Conservation (phyloP, 1,139 yeast species). For the Pichia sp. region DNA sequence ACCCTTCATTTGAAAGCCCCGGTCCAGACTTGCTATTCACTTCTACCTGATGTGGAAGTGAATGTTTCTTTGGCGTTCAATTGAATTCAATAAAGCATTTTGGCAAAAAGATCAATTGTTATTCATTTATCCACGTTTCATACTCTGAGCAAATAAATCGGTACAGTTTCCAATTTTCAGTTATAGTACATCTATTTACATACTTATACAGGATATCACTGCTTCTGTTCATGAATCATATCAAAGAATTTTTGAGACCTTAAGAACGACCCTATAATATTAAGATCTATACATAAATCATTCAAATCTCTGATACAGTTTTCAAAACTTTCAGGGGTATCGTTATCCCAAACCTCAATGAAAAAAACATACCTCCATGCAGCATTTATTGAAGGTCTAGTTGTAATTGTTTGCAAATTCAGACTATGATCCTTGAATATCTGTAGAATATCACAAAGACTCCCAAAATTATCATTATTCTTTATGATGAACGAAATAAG, state of each 20-base stretch:
- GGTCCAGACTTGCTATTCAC: too few species aligned
- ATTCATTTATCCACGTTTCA: too few species aligned
- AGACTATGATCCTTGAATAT: slow-evolving; percentile 50
- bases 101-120: too few species aligned
- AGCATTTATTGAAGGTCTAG: slow-evolving; percentile 56
- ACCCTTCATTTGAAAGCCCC: too few species aligned
- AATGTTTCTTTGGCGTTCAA: too few species aligned
- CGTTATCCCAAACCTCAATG: slow-evolving; percentile 46
- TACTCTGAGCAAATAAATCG: too few species aligned
- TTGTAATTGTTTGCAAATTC: slow-evolving; percentile 63
- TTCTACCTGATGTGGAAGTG: too few species aligned
- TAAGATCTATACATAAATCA: slow-evolving; percentile 18
- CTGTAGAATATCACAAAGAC: slow-evolving; percentile 58
- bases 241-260: slow-evolving; percentile 21
- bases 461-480: slow-evolving; percentile 64
- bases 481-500: slow-evolving; percentile 56
- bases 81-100: too few species aligned
- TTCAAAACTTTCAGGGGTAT: not conserved
- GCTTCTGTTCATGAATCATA: slow-evolving; percentile 8
- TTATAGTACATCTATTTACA: too few species aligned
- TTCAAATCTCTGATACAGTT: slow-evolving; percentile 13
- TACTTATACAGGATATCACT: too few species aligned
- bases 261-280: slow-evolving; percentile 23
- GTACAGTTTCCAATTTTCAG: too few species aligned
- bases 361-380: slow-evolving; percentile 87